Percentiles rank a stretch among this genome's conserved stretches.
Evolutionary conservation across 1,284 basidiomycete species (phyloP).

Genomic region (Fomitopsis schrenkii): DNA sequence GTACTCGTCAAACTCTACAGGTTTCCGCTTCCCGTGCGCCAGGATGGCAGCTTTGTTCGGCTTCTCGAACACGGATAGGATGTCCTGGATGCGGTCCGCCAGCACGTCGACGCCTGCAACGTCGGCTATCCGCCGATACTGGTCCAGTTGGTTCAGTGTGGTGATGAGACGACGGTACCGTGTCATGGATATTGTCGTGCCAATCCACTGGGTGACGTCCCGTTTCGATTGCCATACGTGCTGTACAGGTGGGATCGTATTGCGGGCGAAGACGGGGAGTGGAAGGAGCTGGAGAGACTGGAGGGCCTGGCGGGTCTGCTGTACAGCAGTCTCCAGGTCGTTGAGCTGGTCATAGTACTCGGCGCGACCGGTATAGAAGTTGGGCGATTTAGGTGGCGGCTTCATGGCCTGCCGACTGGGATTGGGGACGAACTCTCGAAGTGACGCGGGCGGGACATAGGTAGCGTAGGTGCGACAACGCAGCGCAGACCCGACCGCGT

Average conservation of each 20-base stretch:
- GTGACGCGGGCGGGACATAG: slow-evolving; percentile 32
- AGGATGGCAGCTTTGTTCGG: slow-evolving; percentile 52
- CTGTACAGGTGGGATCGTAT: slow-evolving; percentile 52
- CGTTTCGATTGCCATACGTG: slow-evolving; percentile 67
- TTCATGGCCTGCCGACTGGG: slow-evolving; percentile 21
- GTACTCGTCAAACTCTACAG: slow-evolving; percentile 59
- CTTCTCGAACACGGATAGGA: slow-evolving; percentile 66
- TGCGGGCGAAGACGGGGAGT: slow-evolving; percentile 67
- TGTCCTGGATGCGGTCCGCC: slow-evolving; percentile 44
- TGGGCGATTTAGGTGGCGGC: slow-evolving; percentile 52
- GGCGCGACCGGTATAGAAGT: slow-evolving; percentile 87
- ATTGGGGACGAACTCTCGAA: slow-evolving; percentile 19
- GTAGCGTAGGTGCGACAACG: slow-evolving; percentile 18
- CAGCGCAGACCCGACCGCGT: slow-evolving; percentile 10
- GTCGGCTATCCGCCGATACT: slow-evolving; percentile 65
- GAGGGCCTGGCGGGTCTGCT: slow-evolving; percentile 55
- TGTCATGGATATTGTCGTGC: slow-evolving; percentile 61
- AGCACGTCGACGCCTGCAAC: slow-evolving; percentile 63
- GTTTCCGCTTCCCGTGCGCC: slow-evolving; percentile 50
- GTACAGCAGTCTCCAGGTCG: slow-evolving; percentile 64
- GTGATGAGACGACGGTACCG: slow-evolving; percentile 69
- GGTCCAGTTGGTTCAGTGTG: slow-evolving; percentile 70
- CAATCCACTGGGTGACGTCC: slow-evolving; percentile 56
- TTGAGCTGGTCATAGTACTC: slow-evolving; percentile 74
- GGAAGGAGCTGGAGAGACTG: slow-evolving; percentile 71